Evolutionary conservation across 2,329 filamentous ascomycete genomes (phyloP).

Genomic region (Pseudogymnoascus sp.): DNA sequence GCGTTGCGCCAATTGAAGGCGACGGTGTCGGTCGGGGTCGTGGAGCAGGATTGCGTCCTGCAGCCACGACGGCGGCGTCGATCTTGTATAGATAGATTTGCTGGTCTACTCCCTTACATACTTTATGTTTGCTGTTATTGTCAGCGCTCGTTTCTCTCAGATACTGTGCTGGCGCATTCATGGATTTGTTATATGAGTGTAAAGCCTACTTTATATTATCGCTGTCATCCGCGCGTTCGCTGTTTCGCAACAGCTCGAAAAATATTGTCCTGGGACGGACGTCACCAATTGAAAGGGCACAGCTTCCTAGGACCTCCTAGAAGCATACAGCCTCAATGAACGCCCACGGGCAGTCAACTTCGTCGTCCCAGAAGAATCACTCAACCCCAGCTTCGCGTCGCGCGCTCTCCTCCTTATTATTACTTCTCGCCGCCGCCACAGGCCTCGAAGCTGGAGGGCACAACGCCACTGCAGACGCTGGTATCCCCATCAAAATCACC

Average conservation of each 20-base stretch:
- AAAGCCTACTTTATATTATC: background rate
- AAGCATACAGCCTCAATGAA: background rate
- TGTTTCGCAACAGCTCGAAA: too few species aligned
- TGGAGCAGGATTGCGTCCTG: background rate
- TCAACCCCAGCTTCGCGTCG: background rate
- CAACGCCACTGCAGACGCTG: constrained; percentile 18
- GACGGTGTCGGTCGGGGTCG: background rate
- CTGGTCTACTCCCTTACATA: background rate
- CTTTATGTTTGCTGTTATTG: background rate
- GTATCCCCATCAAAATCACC: constrained; percentile 39
- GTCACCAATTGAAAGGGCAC: background rate
- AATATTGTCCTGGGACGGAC: background rate
- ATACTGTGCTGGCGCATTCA: background rate
- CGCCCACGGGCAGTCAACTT: background rate
- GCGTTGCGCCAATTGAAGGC: background rate
- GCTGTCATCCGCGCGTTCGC: background rate
- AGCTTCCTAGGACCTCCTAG: background rate
- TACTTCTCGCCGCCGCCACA: constrained; percentile 23
- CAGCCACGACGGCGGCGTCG: background rate
- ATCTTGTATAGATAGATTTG: constrained; percentile 2
- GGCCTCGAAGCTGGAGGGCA: constrained; percentile 14
- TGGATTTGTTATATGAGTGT: background rate
- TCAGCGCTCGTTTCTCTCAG: constrained; percentile 9
- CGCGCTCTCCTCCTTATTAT: background rate
- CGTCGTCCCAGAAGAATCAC: background rate